Base-by-base conservation (phyloP, 2,329 filamentous ascomycete genomes). In the Ceratocystis ficicola region DNA sequence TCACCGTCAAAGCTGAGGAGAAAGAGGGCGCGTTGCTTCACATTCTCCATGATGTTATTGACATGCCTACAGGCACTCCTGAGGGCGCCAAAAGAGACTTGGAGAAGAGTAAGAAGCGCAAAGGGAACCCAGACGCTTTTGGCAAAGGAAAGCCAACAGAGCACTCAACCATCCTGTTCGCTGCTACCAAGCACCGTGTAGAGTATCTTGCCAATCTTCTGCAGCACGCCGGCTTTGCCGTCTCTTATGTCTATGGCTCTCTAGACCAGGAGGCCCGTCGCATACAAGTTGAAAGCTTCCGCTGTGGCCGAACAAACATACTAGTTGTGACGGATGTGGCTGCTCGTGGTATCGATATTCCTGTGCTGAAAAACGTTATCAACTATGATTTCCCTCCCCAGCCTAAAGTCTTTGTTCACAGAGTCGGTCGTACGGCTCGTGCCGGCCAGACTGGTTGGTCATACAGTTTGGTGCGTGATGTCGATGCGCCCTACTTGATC, bases 381-480 rank as follows among this genome's bases (percentile, higher is more conserved):
- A 97, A 99, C 79, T 99, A 95, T 76, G 93, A 97, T 73, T 99
- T 99, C 70, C 93, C 94, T 2, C 89, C 93, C 1, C 94, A 97
- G 72, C 90, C 94, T 22, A 99, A 99, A 76, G 86, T 99, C 52
- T 99, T 95, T 72, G 88, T 99, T 32, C 94, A 99, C 76, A 87
- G 94, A 73, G 94, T 99, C 60, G 94, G 94, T 71, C 87, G 94
- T 77, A 99, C 95, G 30, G 95, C 94, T 50, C 86, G 94, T 82
- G 95, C 95, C 57, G 94, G 93, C 15, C 87, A 90, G 71, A 85
- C 87, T 70, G 94, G 94, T 69, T 97, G 94, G 94, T 89, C 88
- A 76, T 99, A 96, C 77, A 96, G 90, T 78, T 80, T 99, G 25
- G 86, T 97, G 30, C 83, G 90, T 67, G 89, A 95, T 70, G 84